Evolutionary conservation across 352 stramenopile genomes (phyloP).

Genomic region (Globisporangium megalacanthum): DNA sequence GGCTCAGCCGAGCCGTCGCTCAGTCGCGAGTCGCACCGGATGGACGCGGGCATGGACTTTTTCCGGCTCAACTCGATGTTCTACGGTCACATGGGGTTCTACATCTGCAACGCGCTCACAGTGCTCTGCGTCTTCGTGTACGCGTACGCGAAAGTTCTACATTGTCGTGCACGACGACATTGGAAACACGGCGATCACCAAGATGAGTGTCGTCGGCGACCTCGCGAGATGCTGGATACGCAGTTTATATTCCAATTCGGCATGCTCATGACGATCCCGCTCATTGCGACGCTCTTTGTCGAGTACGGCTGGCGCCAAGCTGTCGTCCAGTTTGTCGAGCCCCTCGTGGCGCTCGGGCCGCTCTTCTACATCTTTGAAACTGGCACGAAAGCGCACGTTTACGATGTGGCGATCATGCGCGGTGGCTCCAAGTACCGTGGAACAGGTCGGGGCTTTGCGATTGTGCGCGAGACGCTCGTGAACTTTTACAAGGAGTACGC

Average conservation of each 20-base stretch:
- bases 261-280: conserved; percentile 84
- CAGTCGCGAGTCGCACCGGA: conserved; percentile 75
- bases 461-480: conserved; percentile 78
- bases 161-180: conserved; percentile 75
- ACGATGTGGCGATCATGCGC: conserved; percentile 82
- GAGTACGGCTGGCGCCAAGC: conserved; percentile 82
- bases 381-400: conserved; percentile 82
- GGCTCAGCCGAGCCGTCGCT: conserved; percentile 76
- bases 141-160: conserved; percentile 84
- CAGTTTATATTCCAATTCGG: conserved; percentile 88
- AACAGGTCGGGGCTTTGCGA: conserved; percentile 80
- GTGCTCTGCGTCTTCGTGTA: conserved; percentile 82
- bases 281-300: conserved; percentile 80
- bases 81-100: conserved; percentile 87
- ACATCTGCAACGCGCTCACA: conserved; percentile 80
- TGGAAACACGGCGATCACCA: conserved; percentile 68
- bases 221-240: conserved; percentile 77
- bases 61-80: conserved; percentile 89
- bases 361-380: conserved; percentile 89
- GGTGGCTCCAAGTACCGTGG: conserved; percentile 83
- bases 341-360: conserved; percentile 75
- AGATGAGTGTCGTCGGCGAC: conserved; percentile 65
- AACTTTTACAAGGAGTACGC: conserved; percentile 87
- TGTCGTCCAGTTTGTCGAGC: conserved; percentile 74
- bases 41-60: conserved; percentile 83